Base-by-base conservation (phyloP, 2,329 filamentous ascomycete species). In the Plectosphaerella cucumerina region DNA sequence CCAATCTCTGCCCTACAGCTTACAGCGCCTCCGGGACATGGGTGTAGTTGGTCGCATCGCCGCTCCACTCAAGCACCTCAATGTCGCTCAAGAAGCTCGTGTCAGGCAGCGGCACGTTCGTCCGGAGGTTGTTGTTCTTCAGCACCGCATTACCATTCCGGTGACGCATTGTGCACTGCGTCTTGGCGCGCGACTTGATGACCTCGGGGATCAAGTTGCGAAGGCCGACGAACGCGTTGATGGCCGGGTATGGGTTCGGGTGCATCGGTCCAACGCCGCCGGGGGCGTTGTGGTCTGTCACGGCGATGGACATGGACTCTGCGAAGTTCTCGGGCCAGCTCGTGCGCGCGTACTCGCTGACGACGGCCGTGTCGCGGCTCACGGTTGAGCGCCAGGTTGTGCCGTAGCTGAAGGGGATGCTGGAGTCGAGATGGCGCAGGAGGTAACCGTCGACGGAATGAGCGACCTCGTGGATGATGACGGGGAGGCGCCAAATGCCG, bases 281-380 rank as follows among this genome's bases (percentile, higher is more conserved):
- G 5, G 60, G 60, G 6, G 64, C 61, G 35, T 58, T 50, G 50
- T 59, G 59, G 50, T 64, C 60, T 46, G 57, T 63, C 2, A 65
- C 33, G 11, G 53, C 58, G 6, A 64, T 49, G 14, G 59, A 47
- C 11, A 53, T 60, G 20, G 56, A 34, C 55, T 65, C 59, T 23
- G 62, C 62, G 50, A 60, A 62, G 56, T 62, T 53, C 57, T 64
- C 62, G 15, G 52, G 43, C 51, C 56, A 60, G 39, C 53, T 58
- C 20, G 53, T 47, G 20, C 50, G 47, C 11, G 54, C 53, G 50
- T 65, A 65, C 10, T 26, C 48, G 12, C 50, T 55, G 6, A 54
- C 35, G 22, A 52, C 51, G 17, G 51, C 51, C 3, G 50, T 53
- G 51, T 63, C 60, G 17, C 50, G 42, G 31, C 41, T 50, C 49